phyloP scores from a whole-genome alignment of 2,329 filamentous ascomycete species.

The Metarhizium humberi region DNA sequence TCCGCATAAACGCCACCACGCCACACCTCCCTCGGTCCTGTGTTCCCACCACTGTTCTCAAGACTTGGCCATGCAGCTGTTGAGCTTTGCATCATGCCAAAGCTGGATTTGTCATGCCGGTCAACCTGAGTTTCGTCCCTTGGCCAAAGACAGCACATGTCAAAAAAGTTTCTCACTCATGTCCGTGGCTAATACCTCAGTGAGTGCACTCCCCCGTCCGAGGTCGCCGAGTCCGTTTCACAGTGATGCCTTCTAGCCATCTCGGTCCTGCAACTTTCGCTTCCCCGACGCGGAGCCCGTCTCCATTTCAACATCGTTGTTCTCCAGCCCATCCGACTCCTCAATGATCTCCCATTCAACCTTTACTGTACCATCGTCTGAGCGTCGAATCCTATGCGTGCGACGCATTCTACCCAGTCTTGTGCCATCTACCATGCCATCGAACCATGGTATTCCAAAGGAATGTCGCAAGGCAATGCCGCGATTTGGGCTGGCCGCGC shows the following conservation, averaged over 20 bases:
- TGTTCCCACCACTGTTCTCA: background rate
- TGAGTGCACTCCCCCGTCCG: background rate
- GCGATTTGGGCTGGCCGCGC: slow-evolving; percentile 8
- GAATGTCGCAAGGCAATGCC: slow-evolving; percentile 37
- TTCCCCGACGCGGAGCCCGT: slow-evolving; percentile 31
- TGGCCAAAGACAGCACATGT: background rate
- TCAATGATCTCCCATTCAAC: slow-evolving; percentile 83
- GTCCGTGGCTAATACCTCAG: background rate
- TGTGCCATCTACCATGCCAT: slow-evolving; percentile 70
- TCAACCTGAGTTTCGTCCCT: background rate
- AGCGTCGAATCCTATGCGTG: slow-evolving; percentile 43
- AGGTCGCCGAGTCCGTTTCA: background rate
- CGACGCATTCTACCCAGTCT: slow-evolving; percentile 59
- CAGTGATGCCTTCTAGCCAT: slow-evolving; percentile 13
- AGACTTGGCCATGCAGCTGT: background rate
- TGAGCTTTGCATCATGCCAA: background rate
- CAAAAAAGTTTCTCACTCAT: background rate
- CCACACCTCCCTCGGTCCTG: background rate
- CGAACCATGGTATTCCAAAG: slow-evolving; percentile 78
- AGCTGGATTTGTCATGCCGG: background rate
- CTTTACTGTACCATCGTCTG: slow-evolving; percentile 52
- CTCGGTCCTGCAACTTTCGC: slow-evolving; percentile 40
- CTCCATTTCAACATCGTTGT: slow-evolving; percentile 27
- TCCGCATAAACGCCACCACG: background rate
- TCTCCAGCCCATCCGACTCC: slow-evolving; percentile 41